Base-by-base conservation (phyloP, 2,329 filamentous ascomycete species). In the Thermothelomyces thermophilus region DNA sequence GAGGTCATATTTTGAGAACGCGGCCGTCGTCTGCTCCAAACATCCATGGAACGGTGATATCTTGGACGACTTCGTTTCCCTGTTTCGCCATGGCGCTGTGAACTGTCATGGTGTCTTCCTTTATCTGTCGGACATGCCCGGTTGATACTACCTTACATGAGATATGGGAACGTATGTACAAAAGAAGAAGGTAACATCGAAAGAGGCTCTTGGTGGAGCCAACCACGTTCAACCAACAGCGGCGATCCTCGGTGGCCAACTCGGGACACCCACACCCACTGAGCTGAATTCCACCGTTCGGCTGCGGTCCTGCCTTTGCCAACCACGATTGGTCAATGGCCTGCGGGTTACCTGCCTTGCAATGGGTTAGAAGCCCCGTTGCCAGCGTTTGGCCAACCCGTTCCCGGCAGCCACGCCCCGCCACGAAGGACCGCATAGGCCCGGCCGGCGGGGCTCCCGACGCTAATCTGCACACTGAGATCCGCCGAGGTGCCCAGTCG, bases 131-230 rank as follows among this genome's bases (percentile, higher is more conserved):
- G n/a, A n/a, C n/a, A n/a, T n/a, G n/a, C n/a, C n/a, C n/a, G 24
- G 24, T 5, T 26, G 24, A 26, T 26, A 9, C 5, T 26, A 26
- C 5, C 24, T 26, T 26, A 26, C 5, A 5, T 26, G 9, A 26
- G 24, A 16, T 35, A n/a, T 5, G 33, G 13, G 6, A 14, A 11
- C 7, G 8, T 16, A 16, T 24, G 30, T 17, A 34, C 35, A 5
- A 53, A 53, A 51, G 30, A 37, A 51, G 53, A 55, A 55, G 53
- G 53, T 55, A 33, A 24, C 43, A 55, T 51, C 41, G 26, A 41
- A 17, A 36, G 39, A 20, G 26, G 37, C 41, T n/a, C 33, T 28
- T 35, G 24, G 22, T 13, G 14, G 16, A 24, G 13, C 20, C 11
- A 30, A 26, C 30, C 17, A n/a, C 43, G 30, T 28, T 35, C 40